Base-by-base conservation (phyloP, 2,329 filamentous ascomycete species). In the Fonsecaea pedrosoi region DNA sequence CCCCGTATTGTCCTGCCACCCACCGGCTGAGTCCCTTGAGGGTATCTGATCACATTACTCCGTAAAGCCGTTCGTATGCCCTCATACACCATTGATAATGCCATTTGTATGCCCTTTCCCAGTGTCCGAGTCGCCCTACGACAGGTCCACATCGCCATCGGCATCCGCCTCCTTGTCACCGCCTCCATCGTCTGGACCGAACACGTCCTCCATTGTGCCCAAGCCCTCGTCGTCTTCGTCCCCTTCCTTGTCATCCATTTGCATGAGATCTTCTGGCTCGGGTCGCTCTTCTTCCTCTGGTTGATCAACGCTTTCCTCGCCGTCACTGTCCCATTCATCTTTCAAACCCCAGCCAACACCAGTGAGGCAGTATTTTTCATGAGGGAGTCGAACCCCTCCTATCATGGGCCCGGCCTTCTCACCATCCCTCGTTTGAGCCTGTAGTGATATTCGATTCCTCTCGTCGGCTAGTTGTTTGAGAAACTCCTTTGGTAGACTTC, bases 301-400 rank as follows among this genome's bases (percentile, higher is more conserved):
- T 21, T 67, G 70, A 8, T 69, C 74, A 15, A 67, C 59, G 21
- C 81, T 81, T 69, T 82, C 81, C 62, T 84, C 83, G 0, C 79
- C 82, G 60, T 86, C 84, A 72, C 82, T 84, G 61, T 86, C 84
- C 85, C 84, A 87, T 72, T 86, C 84, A 66, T 86, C 84, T 74
- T 82, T 83, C 76, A 87, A 75, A 42, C 82, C 80, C 85, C 85
- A 87, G 38, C 82, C 84, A 8, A 80, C 79, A 0, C 86, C 86
- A 3, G 84, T 87, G 58, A 87, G 77, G 75, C 85, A 86, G 72
- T 88, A 89, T 75, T 86, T 79, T 81, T 89, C 87, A 13, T 85
- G 84, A 68, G 87, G 87, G 73, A 89, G 74, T 65, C 86, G 79
- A 66, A 89, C 79, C 2, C 87, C 87, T 73, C 82, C 81, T 71